Evolutionary conservation across 2,329 filamentous ascomycete species (phyloP), one percentile per base, ranked within the genome.

Genomic region (Helotiales sp.): DNA sequence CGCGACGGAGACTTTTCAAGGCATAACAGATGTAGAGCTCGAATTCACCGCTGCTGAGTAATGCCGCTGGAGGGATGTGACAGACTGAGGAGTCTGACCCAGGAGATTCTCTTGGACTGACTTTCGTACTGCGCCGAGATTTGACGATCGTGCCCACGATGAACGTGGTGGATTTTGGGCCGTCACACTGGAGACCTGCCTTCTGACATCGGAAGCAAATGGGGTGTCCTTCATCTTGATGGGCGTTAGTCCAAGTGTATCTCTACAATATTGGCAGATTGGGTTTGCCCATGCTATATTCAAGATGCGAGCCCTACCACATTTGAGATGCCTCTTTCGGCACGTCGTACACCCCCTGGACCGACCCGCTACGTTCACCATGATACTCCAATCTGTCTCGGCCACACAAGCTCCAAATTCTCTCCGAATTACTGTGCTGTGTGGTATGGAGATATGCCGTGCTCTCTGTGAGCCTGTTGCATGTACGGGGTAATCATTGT

Each of bases 331-430:
- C 54, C 75, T 67, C 63, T 67, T 65, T 28, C 75, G 76, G 64
- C 76, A 78, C n/a, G 68, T 73, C 22, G 73, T 74, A 60, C 76
- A 78, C 50, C 75, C 76, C 69, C 74, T 77, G 2, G 76, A 78
- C 50, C 75, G 70, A 32, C 76, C 76, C 3, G 15, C 70, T 32
- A 77, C 66, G 67, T 77, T 77, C 28, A 77, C 76, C 76, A 78
- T 77, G 22, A 50, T 70, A 17, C 54, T 64, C 20, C 20, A 37
- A 20, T 67, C 17, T 49, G 17, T 30, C 52, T 15, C 30, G 26
- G 54, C 34, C 20, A 22, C 13, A 57, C 17, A 20, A 20, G n/a
- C 20, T 26, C 3, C 20, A 8, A 20, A 34, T 17, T n/a, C n/a
- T n/a, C n/a, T n/a, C 17, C 10, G 26, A 30, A 20, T 20, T 15